Percentiles rank a stretch among this genome's conserved stretches.
phyloP scores from a whole-genome alignment of 163 green algal species.

The Scenedesmus sp. region DNA sequence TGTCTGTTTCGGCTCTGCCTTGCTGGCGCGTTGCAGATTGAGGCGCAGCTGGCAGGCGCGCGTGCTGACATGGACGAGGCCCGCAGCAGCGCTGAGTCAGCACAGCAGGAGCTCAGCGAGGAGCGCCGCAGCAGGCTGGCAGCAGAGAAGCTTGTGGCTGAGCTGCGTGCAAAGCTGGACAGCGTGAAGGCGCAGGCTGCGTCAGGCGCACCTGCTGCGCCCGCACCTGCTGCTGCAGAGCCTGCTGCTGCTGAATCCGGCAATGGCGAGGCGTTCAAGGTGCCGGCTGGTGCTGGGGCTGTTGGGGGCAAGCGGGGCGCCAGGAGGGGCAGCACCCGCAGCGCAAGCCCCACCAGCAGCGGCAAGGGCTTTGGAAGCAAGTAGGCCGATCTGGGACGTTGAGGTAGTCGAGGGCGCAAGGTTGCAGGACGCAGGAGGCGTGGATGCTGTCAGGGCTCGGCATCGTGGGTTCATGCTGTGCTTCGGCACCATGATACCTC shows the following conservation, averaged over 20 bases:
- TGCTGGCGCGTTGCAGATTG: constrained; percentile 31
- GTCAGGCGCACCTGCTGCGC: neutral
- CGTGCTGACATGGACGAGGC: constrained; percentile 32
- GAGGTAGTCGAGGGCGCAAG: no score
- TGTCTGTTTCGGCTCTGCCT: neutral
- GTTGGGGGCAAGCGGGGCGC: constrained; percentile 13
- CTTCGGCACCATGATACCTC: no score
- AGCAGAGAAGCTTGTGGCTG: constrained; percentile 37
- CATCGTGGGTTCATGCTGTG: no score
- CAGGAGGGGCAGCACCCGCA: neutral
- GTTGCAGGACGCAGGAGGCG: no score
- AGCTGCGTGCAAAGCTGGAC: constrained; percentile 41
- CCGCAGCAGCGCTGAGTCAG: neutral
- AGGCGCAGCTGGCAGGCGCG: constrained; percentile 21
- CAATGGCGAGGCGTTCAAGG: neutral
- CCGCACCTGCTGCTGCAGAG: neutral
- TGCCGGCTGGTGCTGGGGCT: neutral
- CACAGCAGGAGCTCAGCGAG: constrained; percentile 38
- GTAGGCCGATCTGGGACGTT: neutral
- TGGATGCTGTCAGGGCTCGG: no score
- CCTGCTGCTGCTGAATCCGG: neutral
- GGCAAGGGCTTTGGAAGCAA: constrained; percentile 34
- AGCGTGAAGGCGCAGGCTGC: constrained; percentile 21
- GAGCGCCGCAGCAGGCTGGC: constrained; percentile 48
- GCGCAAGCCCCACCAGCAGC: neutral